Evolutionary conservation across 805 yeast species (phyloP), one percentile per base, ranked within the genome.

Genomic region (Limtongia smithiae): DNA sequence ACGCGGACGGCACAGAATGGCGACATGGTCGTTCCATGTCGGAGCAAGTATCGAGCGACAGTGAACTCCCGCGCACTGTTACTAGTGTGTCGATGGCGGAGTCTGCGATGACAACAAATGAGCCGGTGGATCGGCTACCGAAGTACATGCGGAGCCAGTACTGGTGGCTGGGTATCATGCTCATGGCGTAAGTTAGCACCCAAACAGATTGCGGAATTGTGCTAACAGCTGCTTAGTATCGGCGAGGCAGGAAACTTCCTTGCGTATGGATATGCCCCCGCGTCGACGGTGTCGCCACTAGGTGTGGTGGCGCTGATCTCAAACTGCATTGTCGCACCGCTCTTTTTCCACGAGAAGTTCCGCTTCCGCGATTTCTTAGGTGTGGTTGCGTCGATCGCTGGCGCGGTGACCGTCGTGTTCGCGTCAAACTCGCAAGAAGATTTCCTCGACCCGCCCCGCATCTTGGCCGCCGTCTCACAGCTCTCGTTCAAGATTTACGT

Each of bases 261-360:
- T 8, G 77, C 78, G 12, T 74, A 74, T 54, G 80, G 80, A 0
- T 61, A 73, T 37, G 73, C 76, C 0, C 77, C 77, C 0, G 75
- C 75, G 4, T 68, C 74, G 9, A 64, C 73, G 2, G 77, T 76
- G 15, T 71, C 77, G 3, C 78, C 80, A 0, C 51, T 76, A 28
- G 80, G 80, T 3, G 78, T 76, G 1, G 72, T 74, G 32, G 74
- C 79, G 1, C 66, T 73, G 18, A 65, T 76, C 1, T 68, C 78
- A 2, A 76, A 76, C 52, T 68, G 75, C 45, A 65, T 75, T 1
- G 66, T 76, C 20, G 79, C 79, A 0, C 80, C 79, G 0, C 62
- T 75, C 1, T 52, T 74, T 20, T 76, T 75, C 55, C 67, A 71
- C 44, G 76, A 72, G 51, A 60, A 60, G 3, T 62, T 73, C 12